Evolutionary conservation across 371 early-diverging fungal genomes (phyloP).

Genomic region (Mucor circinelloides): DNA sequence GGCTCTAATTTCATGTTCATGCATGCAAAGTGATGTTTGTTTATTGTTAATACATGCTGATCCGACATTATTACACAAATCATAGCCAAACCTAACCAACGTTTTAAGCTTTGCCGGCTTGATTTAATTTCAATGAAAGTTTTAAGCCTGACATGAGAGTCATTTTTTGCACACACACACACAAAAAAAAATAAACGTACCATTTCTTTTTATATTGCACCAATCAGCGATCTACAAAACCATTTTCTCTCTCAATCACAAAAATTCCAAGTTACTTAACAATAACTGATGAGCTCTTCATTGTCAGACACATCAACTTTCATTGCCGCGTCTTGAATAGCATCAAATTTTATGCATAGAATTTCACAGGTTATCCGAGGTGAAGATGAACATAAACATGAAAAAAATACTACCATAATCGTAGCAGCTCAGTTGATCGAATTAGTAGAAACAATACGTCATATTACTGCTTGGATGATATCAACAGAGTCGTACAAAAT

Average conservation of each 20-base stretch:
- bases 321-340: no score
- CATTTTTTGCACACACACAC: no score
- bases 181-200: not conserved
- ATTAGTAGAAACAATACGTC: not conserved
- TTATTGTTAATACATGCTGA: not conserved
- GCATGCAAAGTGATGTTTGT: no score
- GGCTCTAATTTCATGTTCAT: no score
- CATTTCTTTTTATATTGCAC: not conserved
- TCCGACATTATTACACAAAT: not conserved
- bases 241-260: not conserved
- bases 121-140: not conserved
- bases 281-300: no score
- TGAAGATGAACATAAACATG: no score
- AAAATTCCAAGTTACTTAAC: not conserved
- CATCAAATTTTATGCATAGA: no score
- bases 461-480: not conserved
- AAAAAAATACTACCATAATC: no score
- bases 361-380: no score
- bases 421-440: not conserved
- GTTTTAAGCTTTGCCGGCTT: not conserved
- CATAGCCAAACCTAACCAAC: not conserved
- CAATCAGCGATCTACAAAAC: not conserved
- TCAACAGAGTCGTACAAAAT: not conserved
- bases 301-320: no score
- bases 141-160: not conserved